Base-by-base conservation (phyloP, 441 rosid species). In the Pelargonium fulgidum region DNA sequence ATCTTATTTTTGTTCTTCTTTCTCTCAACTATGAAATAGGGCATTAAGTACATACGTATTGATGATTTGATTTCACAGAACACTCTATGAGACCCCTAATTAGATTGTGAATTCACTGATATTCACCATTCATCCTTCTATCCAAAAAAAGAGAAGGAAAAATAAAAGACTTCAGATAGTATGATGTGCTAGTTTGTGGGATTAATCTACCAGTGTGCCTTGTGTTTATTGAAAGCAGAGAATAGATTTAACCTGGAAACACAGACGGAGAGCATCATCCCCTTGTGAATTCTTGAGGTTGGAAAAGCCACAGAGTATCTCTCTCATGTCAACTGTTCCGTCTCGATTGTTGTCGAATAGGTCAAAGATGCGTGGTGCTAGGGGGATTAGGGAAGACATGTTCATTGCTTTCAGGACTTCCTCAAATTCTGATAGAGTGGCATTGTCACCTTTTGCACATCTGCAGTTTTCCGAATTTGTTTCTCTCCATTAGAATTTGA, bases 281-380 rank as follows among this genome's bases (percentile, higher is more conserved):
- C 92, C 95, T 67, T 65, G 72, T 10, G 90, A 89, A 71, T 85
- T 89, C 74, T 80, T 82, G 54, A 89, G 90, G 82, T 81, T 89
- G 62, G 92, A 85, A 70, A 89, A 85, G 50, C 92, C 95, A 8
- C 94, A 85, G 0, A 89, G 82, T 29, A 87, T 84, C 77, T 87
- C 95, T 66, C 91, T 86, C 90, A 85, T 85, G 70, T 89, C 90
- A 14, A 89, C 82, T 0, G 90, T 89, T 62, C 95, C 89, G 71
- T 89, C 92, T 0, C 91, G 84, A 56, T 89, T 89, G 77, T 87
- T 76, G 75, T 89, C 92, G 2, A 89, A 85, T 0, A 89, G 68
- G 71, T 87, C 87, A 29, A 87, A 89, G 71, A 89, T 84, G 20
- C 95, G 84, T 6, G 95, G 78, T 0, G 86, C 92, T 39, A 89